A percentile compares a stretch with the other conserved stretches of the same genome.
phyloP scores from a whole-genome alignment of 73 alveolate species.

The Paramecium pentaurelia region DNA sequence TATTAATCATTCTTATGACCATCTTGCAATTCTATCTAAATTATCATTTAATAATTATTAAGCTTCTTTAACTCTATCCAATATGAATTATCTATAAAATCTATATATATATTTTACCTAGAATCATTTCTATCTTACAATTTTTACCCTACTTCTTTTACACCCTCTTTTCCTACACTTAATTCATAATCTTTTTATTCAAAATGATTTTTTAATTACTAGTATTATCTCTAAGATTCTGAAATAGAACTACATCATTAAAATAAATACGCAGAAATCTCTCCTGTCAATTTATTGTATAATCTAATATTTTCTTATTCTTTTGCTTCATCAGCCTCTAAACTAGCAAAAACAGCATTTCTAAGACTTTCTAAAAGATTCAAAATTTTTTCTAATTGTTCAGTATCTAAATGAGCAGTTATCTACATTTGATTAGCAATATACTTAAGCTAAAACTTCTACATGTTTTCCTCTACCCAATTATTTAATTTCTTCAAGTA shows the following conservation, averaged over 20 bases:
- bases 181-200: not conserved
- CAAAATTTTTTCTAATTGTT: not conserved
- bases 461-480: conserved; percentile 16
- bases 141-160: not conserved
- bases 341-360: not conserved
- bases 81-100: not conserved
- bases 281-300: not conserved
- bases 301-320: conserved; percentile 1
- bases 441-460: not conserved
- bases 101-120: not conserved
- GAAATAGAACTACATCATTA: not conserved
- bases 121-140: conserved; percentile 1
- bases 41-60: not conserved
- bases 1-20: not conserved
- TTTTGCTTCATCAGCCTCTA: not conserved
- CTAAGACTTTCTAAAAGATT: not conserved
- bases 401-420: conserved; percentile 22
- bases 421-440: not conserved
- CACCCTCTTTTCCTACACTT: not conserved
- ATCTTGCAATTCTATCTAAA: conserved; percentile 18
- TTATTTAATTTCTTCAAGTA: not conserved
- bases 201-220: not conserved
- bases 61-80: not conserved
- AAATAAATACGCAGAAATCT: not conserved
- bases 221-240: not conserved